Evolutionary conservation across 192 early-diverging fungal species (phyloP).

Genomic region (Coemansia erecta): DNA sequence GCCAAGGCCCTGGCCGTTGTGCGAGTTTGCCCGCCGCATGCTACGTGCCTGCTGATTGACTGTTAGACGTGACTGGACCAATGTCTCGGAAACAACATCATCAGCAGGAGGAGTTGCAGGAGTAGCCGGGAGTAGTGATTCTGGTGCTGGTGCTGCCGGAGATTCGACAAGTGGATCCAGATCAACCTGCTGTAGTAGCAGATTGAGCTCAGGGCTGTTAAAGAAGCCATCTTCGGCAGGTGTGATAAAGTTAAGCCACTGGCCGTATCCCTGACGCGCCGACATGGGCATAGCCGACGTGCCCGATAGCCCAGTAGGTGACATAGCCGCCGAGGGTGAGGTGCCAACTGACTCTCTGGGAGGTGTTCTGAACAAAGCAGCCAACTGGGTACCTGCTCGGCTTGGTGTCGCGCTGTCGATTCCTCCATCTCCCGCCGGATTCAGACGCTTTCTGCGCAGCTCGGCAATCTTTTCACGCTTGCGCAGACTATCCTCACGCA

Average conservation of each 20-base stretch:
- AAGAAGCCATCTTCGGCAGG: conserved; percentile 30
- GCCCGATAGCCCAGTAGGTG: neutral
- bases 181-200: conserved; percentile 31
- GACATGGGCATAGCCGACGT: neutral
- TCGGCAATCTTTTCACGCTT: conserved; percentile 43
- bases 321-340: neutral
- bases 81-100: conserved; percentile 1
- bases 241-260: neutral
- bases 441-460: conserved; percentile 21
- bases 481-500: conserved; percentile 28
- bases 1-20: neutral
- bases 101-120: neutral
- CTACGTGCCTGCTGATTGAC: neutral
- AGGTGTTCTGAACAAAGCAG: neutral
- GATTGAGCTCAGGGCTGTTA: conserved; percentile 29
- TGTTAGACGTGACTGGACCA: too few relatives aligned
- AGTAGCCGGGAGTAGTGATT: neutral
- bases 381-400: neutral
- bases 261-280: neutral
- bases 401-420: neutral
- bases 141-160: neutral
- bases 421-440: neutral
- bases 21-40: conserved; percentile 7
- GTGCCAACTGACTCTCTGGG: neutral
- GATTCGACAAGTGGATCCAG: conserved; percentile 3